A percentile compares a stretch with the other conserved stretches of the same genome.
These are phyloP conservation scores for Paraphaeosphaeria minitans DNA, from an alignment of 2,329 filamentous ascomycete species.

Conservation along the genomic window DNA sequence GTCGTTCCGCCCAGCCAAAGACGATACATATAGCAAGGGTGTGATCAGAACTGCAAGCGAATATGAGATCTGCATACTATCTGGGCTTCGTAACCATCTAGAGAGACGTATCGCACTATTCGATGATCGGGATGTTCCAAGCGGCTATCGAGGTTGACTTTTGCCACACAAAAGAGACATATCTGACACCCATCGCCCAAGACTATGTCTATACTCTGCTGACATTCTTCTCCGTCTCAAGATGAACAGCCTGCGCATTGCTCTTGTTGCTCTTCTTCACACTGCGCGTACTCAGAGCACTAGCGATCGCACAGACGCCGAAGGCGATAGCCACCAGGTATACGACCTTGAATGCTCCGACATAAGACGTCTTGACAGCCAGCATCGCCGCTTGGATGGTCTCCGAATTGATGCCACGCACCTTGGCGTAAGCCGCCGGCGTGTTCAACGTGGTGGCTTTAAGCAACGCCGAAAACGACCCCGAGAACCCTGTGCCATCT, in stretches of 20 bases:
- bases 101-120: too few species aligned
- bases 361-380: constrained; percentile 42
- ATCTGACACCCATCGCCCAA: neutral
- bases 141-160: neutral
- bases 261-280: constrained; percentile 42
- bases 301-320: constrained; percentile 37
- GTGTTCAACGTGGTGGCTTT: constrained; percentile 40
- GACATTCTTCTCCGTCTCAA: constrained; percentile 22
- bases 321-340: constrained; percentile 48
- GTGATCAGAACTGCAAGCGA: neutral
- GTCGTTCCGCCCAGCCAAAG: neutral
- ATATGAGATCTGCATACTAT: too few species aligned
- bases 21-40: too few species aligned
- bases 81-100: too few species aligned
- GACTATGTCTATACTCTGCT: neutral
- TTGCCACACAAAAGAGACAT: neutral
- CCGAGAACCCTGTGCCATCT: constrained; percentile 9
- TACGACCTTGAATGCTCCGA: constrained; percentile 43
- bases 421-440: constrained; percentile 38
- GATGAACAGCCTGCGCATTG: constrained; percentile 18
- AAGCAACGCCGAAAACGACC: constrained; percentile 25
- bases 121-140: too few species aligned
- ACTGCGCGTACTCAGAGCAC: constrained; percentile 38
- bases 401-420: constrained; percentile 33
- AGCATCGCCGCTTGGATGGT: constrained; percentile 30